These are phyloP conservation scores for Chimonanthus salicifolius DNA, from an alignment of 164 flowering plant genomes.

Conservation along the genomic window DNA sequence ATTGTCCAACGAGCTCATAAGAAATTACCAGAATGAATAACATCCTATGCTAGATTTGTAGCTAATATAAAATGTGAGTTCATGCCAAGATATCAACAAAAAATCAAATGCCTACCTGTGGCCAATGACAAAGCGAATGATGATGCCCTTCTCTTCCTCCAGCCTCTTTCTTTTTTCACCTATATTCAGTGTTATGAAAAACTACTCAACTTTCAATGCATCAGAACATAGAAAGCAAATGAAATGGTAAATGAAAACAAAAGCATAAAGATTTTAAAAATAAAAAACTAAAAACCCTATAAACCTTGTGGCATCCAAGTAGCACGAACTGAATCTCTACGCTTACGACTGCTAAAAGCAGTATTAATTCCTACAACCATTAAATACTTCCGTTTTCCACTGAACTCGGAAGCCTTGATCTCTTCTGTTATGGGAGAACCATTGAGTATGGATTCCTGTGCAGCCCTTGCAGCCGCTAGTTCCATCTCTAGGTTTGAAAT, in stretches of 20 bases:
- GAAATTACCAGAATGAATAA: neutral
- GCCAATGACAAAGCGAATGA: conserved; percentile 87
- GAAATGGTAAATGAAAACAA: neutral
- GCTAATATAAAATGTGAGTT: no score
- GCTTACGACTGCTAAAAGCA: conserved; percentile 93
- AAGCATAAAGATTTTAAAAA: neutral
- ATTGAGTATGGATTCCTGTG: conserved; percentile 69
- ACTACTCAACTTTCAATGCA: neutral
- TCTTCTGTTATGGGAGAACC: conserved; percentile 67
- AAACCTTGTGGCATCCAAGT: conserved; percentile 98
- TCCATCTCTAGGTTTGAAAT: conserved; percentile 94
- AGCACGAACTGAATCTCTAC: conserved; percentile 92
- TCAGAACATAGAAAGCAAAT: neutral
- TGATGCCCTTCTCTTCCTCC: conserved; percentile 94
- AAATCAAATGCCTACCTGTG: conserved; percentile 57
- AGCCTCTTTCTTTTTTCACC: conserved; percentile 80
- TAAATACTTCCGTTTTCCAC: conserved; percentile 51
- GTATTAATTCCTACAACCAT: conserved; percentile 95
- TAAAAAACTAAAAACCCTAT: neutral
- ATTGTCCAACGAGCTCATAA: no score
- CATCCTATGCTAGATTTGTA: neutral
- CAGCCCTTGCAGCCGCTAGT: conserved; percentile 88
- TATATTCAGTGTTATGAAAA: conserved; percentile 10
- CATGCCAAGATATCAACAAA: neutral
- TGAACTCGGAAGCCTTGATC: conserved; percentile 28